Evolutionary conservation across 805 yeast species (phyloP), one percentile per base, ranked within the genome.

Genomic region (Sugiyamaella marilandica): DNA sequence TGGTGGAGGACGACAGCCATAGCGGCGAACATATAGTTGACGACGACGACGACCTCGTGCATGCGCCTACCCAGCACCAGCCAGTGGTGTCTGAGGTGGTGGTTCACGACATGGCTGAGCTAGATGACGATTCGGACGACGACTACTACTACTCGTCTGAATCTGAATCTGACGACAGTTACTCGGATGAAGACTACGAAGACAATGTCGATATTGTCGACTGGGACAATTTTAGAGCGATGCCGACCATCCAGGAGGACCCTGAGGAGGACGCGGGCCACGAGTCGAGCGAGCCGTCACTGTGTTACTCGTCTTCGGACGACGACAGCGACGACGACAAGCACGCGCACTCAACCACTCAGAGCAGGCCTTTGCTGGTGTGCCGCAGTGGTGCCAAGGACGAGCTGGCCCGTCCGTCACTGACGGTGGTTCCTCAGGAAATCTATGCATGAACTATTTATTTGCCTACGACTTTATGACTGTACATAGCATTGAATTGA

Each of bases 161-260:
- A 32, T 65, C 62, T 26, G 65, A 74, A 63, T 24, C 55, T 2
- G 50, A 37, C 29, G 47, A 43, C 19, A 19, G 14, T 21, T 32
- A 47, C 21, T 36, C 50, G 18, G 51, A 53, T 13, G 47, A 48
- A 10, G 52, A 47, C 24, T 53, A 53, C 21, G 44, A 39, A 26
- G 50, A 29, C 18, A 44, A 41, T 24, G 54, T 45, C 13, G 57
- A 54, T 10, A 46, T 49, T 5, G 49, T 39, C n/a, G 45, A 47
- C 11, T 31, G 49, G 36, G 47, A 19, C 10, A 48, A 29, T 32
- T 41, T 34, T 39, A 18, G 50, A 21, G 45, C 39, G 31, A 49
- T 60, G 56, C 57, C 60, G 10, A 50, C 58, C 18, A 51, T 61
- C n/a, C 54, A 55, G 18, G 61, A 57, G 16, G 60, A 57, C 16